Conservation (phyloP, 163 green algal species). For the Coccomyxa subellipsoidea region DNA sequence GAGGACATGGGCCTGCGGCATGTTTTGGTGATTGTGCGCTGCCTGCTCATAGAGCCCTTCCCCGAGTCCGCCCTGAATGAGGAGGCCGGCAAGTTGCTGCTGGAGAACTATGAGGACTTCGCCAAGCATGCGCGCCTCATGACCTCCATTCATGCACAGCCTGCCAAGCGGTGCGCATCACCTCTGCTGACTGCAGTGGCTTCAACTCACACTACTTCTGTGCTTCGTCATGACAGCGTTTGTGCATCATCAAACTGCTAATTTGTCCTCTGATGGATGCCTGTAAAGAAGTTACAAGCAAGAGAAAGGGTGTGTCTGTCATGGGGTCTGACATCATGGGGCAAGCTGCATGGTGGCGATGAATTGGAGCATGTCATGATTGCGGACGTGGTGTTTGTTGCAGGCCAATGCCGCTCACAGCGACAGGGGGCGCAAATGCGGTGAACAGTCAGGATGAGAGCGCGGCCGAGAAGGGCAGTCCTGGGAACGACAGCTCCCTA, state of each 20-base stretch:
- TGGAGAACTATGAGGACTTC: conserved; percentile 91
- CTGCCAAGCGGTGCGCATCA: conserved; percentile 24
- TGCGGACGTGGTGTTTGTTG: not conserved
- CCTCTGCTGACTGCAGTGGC: not conserved
- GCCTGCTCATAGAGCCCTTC: conserved; percentile 34
- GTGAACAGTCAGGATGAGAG: conserved; percentile 41
- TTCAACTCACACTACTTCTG: not conserved
- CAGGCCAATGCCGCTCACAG: conserved; percentile 53
- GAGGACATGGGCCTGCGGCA: conserved; percentile 68
- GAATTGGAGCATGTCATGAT: too few species aligned
- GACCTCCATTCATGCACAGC: conserved; percentile 84
- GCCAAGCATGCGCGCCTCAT: conserved; percentile 81
- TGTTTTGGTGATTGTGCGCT: conserved; percentile 80
- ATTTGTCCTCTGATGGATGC: too few species aligned
- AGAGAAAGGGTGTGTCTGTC: too few species aligned
- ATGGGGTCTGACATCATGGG: too few species aligned
- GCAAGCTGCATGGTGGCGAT: too few species aligned
- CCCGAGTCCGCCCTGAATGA: conserved; percentile 95
- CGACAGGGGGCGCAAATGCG: conserved; percentile 59
- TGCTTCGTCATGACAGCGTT: not conserved
- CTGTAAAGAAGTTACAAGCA: too few species aligned
- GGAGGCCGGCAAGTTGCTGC: conserved; percentile 91
- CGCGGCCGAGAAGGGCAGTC: conserved; percentile 6
- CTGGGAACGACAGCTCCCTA: not conserved
- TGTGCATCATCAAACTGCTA: too few species aligned